These are phyloP conservation scores for Firmiana major DNA, from an alignment of 345 rosid genomes.

Conservation along the genomic window DNA sequence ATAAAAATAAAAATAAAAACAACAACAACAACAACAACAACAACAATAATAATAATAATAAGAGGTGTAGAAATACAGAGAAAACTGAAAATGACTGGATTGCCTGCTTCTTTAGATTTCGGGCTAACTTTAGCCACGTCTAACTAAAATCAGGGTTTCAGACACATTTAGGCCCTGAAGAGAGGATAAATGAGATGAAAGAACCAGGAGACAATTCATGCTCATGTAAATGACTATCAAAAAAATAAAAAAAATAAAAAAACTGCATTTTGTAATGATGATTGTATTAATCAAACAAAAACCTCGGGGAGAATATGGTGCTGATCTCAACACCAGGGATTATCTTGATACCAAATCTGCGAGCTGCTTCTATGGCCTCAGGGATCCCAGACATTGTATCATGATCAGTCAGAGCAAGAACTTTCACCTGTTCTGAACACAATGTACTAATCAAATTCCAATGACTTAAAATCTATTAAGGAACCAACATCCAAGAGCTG, in stretches of 20 bases:
- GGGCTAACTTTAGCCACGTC: not conserved
- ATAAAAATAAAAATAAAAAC: too few species aligned
- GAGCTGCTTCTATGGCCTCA: conserved; percentile 83
- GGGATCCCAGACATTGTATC: conserved; percentile 88
- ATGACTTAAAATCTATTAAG: not conserved
- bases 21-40: too few species aligned
- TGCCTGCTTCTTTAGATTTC: not conserved
- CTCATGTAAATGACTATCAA: not conserved
- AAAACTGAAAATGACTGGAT: not conserved
- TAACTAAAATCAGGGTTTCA: not conserved
- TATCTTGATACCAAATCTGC: conserved; percentile 71
- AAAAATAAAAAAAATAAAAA: conserved; percentile 9
- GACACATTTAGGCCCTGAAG: not conserved
- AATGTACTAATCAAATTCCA: conserved; percentile 28
- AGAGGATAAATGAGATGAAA: too few species aligned
- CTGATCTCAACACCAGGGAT: conserved; percentile 96
- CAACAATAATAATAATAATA: not conserved
- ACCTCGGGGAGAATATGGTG: conserved; percentile 77
- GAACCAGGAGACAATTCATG: not conserved
- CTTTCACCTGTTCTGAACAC: conserved; percentile 81
- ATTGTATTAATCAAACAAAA: conserved; percentile 9
- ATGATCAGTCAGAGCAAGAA: conserved; percentile 92
- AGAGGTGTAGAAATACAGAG: conserved; percentile 10
- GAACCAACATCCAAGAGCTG: not conserved
- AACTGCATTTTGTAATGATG: not conserved